phyloP scores from a whole-genome alignment of 108 stramenopile species.

The Nitzschia sp. region DNA sequence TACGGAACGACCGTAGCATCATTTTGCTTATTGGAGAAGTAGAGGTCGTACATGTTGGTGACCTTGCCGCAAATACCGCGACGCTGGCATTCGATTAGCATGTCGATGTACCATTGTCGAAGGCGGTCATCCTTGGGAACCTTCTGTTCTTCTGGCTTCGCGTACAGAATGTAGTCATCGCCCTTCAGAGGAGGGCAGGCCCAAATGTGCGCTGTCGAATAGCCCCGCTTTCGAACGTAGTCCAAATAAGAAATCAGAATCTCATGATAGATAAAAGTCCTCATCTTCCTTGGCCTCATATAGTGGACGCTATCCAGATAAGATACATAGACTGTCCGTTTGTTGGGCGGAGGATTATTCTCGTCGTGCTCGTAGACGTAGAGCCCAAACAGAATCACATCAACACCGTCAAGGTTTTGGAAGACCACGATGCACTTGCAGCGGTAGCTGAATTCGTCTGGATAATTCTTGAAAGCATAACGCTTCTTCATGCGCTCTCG shows the following conservation, averaged over 20 bases:
- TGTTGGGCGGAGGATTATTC: slow-evolving; percentile 83
- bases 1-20: slow-evolving; percentile 93
- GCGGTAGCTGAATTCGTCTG: slow-evolving; percentile 85
- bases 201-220: slow-evolving; percentile 95
- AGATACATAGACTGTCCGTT: slow-evolving; percentile 86
- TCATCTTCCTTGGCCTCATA: slow-evolving; percentile 90
- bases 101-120: slow-evolving; percentile 94
- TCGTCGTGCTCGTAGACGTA: slow-evolving; percentile 94
- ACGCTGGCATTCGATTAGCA: slow-evolving; percentile 91
- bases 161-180: slow-evolving; percentile 98
- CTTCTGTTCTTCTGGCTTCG: slow-evolving; percentile 97
- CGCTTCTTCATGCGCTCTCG: slow-evolving; percentile 86
- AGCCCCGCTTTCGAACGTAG: slow-evolving; percentile 90
- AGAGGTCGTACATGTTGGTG: slow-evolving; percentile 95
- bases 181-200: slow-evolving; percentile 98
- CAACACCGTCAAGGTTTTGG: slow-evolving; percentile 94
- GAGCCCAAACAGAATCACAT: slow-evolving; percentile 91
- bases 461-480: slow-evolving; percentile 91
- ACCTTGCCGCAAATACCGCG: slow-evolving; percentile 88
- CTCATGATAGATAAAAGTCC: slow-evolving; percentile 95
- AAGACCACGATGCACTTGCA: slow-evolving; percentile 94
- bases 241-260: slow-evolving; percentile 93
- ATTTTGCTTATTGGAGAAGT: slow-evolving; percentile 80
- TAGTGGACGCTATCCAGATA: slow-evolving; percentile 94
- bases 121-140: slow-evolving; percentile 94